phyloP scores from a whole-genome alignment of 2,329 filamentous ascomycete species.

The Thermochaetoides dissita region DNA sequence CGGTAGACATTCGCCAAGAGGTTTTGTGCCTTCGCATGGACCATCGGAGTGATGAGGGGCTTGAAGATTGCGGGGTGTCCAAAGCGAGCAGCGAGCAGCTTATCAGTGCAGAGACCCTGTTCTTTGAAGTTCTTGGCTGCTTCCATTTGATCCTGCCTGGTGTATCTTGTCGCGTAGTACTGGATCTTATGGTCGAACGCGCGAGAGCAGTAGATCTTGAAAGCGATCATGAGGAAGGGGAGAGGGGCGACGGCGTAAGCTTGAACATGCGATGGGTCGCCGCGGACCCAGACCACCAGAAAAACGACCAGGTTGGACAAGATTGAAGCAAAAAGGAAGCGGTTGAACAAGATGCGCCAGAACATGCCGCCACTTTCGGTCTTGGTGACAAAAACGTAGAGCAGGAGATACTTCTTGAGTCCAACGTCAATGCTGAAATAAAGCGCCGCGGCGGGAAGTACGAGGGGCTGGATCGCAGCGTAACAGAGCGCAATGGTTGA shows the following conservation, averaged over 20 bases:
- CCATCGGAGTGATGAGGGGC: constrained; percentile 86
- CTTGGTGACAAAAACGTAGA: constrained; percentile 95
- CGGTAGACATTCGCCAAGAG: constrained; percentile 75
- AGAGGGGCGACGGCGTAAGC: constrained; percentile 60
- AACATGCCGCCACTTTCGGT: constrained; percentile 88
- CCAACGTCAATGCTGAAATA: constrained; percentile 82
- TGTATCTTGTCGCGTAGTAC: constrained; percentile 59
- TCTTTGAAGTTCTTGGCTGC: constrained; percentile 34
- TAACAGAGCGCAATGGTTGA: constrained; percentile 79
- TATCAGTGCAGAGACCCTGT: constrained; percentile 46
- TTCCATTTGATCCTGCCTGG: constrained; percentile 32
- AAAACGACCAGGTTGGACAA: constrained; percentile 68
- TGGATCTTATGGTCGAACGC: constrained; percentile 67
- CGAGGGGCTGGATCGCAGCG: constrained; percentile 70
- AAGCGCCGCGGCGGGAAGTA: constrained; percentile 70
- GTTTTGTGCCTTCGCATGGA: constrained; percentile 78
- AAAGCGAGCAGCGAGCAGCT: constrained; percentile 56
- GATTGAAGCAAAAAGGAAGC: constrained; percentile 70
- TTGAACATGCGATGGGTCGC: constrained; percentile 43
- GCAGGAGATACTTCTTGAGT: constrained; percentile 86
- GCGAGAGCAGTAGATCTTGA: constrained; percentile 72
- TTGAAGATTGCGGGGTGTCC: constrained; percentile 85
- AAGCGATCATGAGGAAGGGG: constrained; percentile 61
- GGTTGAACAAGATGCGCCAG: constrained; percentile 86
- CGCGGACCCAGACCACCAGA: constrained; percentile 58